Evolutionary conservation across 2,329 filamentous ascomycete species (phyloP).

Genomic region (Oidium heveae): DNA sequence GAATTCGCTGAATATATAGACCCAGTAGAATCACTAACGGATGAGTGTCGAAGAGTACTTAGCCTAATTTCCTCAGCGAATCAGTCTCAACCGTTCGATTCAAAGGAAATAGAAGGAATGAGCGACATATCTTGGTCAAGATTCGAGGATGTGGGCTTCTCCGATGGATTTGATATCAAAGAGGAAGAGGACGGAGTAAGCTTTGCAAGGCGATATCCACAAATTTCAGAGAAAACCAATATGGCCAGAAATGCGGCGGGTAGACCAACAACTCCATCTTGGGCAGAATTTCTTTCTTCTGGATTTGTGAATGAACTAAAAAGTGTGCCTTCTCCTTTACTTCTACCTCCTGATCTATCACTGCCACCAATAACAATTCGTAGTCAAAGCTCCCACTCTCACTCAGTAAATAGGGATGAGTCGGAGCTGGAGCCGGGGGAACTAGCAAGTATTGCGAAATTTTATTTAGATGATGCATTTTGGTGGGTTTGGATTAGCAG

Average conservation of each 20-base stretch:
- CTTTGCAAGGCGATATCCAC: constrained; percentile 16
- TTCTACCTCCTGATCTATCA: constrained; percentile 78
- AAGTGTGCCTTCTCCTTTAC: constrained; percentile 35
- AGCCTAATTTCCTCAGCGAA: constrained; percentile 73
- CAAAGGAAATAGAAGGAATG: constrained; percentile 45
- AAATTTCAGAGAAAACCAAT: constrained; percentile 37
- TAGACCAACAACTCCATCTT: constrained; percentile 83
- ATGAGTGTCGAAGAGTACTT: constrained; percentile 80
- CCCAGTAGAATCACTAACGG: constrained; percentile 64
- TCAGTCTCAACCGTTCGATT: constrained; percentile 49
- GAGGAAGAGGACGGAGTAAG: constrained; percentile 25
- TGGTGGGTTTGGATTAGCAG: constrained; percentile 99
- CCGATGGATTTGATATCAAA: constrained; percentile 45
- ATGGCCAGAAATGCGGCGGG: constrained; percentile 35
- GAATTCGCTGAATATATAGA: constrained; percentile 77
- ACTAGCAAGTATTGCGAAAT: constrained; percentile 66
- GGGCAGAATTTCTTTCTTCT: constrained; percentile 90
- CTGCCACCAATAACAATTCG: constrained; percentile 63
- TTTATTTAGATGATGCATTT: constrained; percentile 84
- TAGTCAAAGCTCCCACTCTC: constrained; percentile 69
- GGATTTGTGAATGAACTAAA: constrained; percentile 63
- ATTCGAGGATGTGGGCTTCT: constrained; percentile 87
- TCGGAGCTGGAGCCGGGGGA: constrained; percentile 67
- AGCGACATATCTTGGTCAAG: constrained; percentile 85
- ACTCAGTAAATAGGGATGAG: constrained; percentile 44